A percentile compares a stretch with the other conserved stretches of the same genome.
These are phyloP conservation scores for Fraxinus angustifolia DNA, from an alignment of 305 asterid species.

Conservation along the genomic window DNA sequence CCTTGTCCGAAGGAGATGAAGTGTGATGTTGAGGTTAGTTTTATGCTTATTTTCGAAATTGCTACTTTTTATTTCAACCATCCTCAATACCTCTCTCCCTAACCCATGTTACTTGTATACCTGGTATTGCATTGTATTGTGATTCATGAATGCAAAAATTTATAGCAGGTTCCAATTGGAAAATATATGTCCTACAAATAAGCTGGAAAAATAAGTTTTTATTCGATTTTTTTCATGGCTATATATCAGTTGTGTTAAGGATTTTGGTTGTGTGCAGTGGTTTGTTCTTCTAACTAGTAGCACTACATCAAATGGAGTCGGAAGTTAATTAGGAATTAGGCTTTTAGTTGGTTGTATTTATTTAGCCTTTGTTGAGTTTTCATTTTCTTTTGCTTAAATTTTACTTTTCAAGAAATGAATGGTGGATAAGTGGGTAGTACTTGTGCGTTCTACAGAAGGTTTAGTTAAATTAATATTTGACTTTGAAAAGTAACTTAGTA, in stretches of 20 bases:
- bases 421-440: neutral
- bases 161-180: neutral
- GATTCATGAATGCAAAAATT: neutral
- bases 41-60: neutral
- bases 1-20: conserved; percentile 97
- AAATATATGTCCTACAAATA: neutral
- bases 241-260: neutral
- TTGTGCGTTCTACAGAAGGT: neutral
- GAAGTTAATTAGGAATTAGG: neutral
- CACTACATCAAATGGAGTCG: neutral
- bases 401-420: neutral
- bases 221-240: neutral
- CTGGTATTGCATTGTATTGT: neutral
- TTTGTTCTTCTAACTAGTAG: neutral
- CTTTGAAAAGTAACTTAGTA: neutral
- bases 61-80: neutral
- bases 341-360: neutral
- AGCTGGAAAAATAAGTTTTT: neutral
- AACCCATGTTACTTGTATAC: neutral
- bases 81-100: neutral
- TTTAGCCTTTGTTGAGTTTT: neutral
- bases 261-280: neutral
- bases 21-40: conserved; percentile 93
- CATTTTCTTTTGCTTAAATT: neutral
- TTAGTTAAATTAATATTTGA: neutral